Conservation (phyloP, 2,329 filamentous ascomycete species). For the Parastagonospora avenae region DNA sequence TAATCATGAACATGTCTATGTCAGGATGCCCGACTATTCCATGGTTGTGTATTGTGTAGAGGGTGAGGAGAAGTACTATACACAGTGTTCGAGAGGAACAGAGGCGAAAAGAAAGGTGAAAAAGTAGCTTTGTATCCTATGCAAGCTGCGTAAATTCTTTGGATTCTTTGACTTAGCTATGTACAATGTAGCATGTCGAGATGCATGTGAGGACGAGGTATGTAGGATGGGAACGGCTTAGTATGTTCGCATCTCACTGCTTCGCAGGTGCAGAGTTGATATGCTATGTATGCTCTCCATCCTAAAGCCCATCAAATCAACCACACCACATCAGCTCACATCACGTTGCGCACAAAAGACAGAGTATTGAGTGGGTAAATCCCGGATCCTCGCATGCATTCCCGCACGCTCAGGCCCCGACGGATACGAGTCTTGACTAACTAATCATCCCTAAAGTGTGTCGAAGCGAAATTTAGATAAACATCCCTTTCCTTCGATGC, state of each 20-base stretch:
- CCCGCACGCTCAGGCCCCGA: constrained; percentile 29
- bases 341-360: constrained; percentile 14
- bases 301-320: no score
- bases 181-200: neutral
- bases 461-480: constrained; percentile 31
- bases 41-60: neutral
- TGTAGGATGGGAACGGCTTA: neutral
- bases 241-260: no score
- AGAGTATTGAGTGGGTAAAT: constrained; percentile 44
- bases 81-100: neutral
- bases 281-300: no score
- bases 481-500: constrained; percentile 28
- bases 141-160: neutral
- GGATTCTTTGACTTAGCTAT: neutral
- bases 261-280: no score
- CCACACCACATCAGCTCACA: no score
- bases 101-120: neutral
- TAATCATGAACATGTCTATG: no score
- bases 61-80: neutral
- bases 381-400: constrained; percentile 31
- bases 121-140: no score
- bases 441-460: constrained; percentile 45
- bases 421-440: constrained; percentile 51
- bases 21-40: no score
- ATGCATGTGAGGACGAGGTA: no score